A percentile compares a stretch with the other conserved stretches of the same genome.
phyloP scores from a whole-genome alignment of 768 basidiomycete species.

The Kwoniella mangroviensis region DNA sequence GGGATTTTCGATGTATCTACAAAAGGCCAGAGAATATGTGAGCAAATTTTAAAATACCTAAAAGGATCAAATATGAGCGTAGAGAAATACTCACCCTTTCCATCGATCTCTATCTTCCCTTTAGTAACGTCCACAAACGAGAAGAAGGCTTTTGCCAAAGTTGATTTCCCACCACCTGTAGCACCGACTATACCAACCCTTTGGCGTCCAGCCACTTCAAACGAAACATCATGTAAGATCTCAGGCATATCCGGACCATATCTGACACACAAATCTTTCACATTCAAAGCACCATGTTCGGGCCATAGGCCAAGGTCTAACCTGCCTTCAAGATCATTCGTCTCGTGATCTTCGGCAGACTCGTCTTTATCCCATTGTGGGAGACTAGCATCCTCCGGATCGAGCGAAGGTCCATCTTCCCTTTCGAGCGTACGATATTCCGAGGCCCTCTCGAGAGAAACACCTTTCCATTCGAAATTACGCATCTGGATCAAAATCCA shows the following conservation, averaged over 20 bases:
- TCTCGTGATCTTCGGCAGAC: not conserved
- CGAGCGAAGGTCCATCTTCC: conserved; percentile 40
- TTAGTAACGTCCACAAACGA: conserved; percentile 49
- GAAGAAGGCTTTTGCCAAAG: conserved; percentile 53
- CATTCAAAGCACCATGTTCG: conserved; percentile 21
- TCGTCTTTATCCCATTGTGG: conserved; percentile 10
- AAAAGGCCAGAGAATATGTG: not conserved
- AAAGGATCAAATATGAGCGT: not conserved
- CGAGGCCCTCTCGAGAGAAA: conserved; percentile 39
- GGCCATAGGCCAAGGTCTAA: conserved; percentile 27
- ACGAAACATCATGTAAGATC: conserved; percentile 49
- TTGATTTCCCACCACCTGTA: conserved; percentile 53
- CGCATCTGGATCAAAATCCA: conserved; percentile 31
- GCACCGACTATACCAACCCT: conserved; percentile 53
- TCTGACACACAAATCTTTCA: conserved; percentile 29
- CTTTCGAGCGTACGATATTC: conserved; percentile 45
- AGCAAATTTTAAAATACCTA: not conserved
- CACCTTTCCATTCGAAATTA: conserved; percentile 38
- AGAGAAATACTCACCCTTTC: conserved; percentile 30
- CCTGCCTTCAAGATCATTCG: not conserved
- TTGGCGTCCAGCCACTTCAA: conserved; percentile 39
- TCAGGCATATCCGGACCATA: conserved; percentile 45
- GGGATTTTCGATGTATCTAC: conserved; percentile 46
- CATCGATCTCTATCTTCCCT: conserved; percentile 51
- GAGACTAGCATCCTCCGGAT: conserved; percentile 18